Evolutionary conservation across 352 stramenopile species (phyloP).

Genomic region (Globisporangium paroecandrum): DNA sequence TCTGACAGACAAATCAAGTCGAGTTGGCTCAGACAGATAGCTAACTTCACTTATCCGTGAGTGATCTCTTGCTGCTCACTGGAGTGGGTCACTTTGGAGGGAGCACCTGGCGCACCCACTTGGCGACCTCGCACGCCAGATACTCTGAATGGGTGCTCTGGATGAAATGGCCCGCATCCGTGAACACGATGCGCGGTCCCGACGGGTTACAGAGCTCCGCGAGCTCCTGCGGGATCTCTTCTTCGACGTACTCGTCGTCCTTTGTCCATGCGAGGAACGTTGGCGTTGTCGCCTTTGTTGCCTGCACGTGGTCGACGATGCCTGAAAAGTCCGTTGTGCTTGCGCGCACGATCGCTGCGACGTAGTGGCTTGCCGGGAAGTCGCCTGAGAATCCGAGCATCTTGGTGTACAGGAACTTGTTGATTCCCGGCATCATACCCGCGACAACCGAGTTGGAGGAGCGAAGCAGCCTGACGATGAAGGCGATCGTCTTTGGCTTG

Average conservation of each 20-base stretch:
- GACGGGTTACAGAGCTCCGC: constrained; percentile 21
- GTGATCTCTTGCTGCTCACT: not conserved
- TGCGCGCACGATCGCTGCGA: constrained; percentile 36
- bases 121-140: constrained; percentile 20
- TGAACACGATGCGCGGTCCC: constrained; percentile 41
- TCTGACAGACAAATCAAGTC: too few relatives aligned
- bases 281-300: constrained; percentile 20
- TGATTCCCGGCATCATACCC: constrained; percentile 9
- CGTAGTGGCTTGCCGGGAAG: constrained; percentile 27
- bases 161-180: constrained; percentile 48
- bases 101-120: constrained; percentile 27
- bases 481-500: constrained; percentile 25
- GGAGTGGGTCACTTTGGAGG: not conserved
- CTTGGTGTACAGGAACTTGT: constrained; percentile 41
- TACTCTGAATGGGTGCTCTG: constrained; percentile 47
- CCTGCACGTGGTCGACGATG: constrained; percentile 29
- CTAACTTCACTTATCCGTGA: not conserved
- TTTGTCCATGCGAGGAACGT: constrained; percentile 41
- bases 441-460: constrained; percentile 20
- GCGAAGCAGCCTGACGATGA: constrained; percentile 28
- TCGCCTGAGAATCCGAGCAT: constrained; percentile 29
- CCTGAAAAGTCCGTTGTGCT: constrained; percentile 41
- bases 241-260: constrained; percentile 49
- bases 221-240: constrained; percentile 35
- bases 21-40: too few relatives aligned